Evolutionary conservation across 768 basidiomycete genomes (phyloP), one percentile per base, ranked within the genome.

Genomic region (Amanita molliuscula): DNA sequence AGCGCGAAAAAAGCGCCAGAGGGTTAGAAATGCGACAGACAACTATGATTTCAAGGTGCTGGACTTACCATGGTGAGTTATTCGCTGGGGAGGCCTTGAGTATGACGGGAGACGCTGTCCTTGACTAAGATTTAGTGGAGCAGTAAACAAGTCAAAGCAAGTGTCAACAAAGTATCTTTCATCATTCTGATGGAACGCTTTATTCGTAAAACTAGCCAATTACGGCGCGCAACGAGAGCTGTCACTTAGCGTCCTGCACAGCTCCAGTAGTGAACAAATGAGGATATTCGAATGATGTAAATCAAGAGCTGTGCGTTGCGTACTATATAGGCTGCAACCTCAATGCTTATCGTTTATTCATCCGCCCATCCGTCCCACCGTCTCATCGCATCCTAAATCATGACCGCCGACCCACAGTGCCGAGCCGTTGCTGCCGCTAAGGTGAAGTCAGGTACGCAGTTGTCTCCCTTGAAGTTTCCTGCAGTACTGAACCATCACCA

Each of bases 331-430:
- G 26, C 13, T n/a, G 11, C 13, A 15, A 9, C 15, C 31, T 13
- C 18, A 28, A 40, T 0, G 8, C 33, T 26, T 20, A 33, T 18
- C 20, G 1, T 18, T 33, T 37, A 13, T 23, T 7, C 28, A 29
- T 15, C 47, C 16, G 7, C 50, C 36, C 29, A 46, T 37, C 35
- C 21, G n/a, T n/a, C n/a, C n/a, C n/a, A 44, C 18, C 43, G n/a
- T 20, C 42, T n/a, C 5, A 44, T 35, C 21, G 43, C 52, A 25
- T 53, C 46, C 25, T 45, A 50, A 53, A 62, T 51, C 50, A 80
- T 76, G 74, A 65, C 75, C 43, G 67, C 75, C 48, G 67, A 72
- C 65, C 75, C 75, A 8, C 74, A 72, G 60, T 86, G 84, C 64
- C 56, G 71, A 56, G 82, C 81, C 42, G 67, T 87, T 56, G 67